Conservation (phyloP, 2,329 filamentous ascomycete genomes). For the Xylariaceae sp. region DNA sequence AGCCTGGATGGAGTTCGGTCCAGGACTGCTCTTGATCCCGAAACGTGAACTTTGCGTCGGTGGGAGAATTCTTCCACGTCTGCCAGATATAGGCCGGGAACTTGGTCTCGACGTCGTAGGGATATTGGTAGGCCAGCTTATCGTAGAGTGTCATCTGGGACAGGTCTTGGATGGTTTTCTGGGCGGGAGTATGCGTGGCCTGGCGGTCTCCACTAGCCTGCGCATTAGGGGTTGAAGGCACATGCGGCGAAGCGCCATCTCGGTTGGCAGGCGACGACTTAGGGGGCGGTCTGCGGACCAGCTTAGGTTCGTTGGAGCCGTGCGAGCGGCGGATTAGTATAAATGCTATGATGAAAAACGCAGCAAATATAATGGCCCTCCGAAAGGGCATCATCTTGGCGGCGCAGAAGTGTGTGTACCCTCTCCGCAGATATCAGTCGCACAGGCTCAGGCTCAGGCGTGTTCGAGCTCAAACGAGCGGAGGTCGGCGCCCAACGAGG, state of each 20-base stretch:
- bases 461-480: neutral
- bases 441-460: conserved; percentile 1
- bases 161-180: conserved; percentile 66
- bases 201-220: conserved; percentile 7
- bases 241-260: conserved; percentile 20
- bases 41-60: conserved; percentile 72
- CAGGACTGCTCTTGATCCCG: conserved; percentile 84
- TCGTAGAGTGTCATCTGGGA: conserved; percentile 66
- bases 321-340: conserved; percentile 34
- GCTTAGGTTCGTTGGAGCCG: conserved; percentile 26
- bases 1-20: conserved; percentile 80
- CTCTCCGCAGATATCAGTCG: neutral
- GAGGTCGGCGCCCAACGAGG: conserved; percentile 5
- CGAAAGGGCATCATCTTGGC: conserved; percentile 35
- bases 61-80: conserved; percentile 89
- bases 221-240: conserved; percentile 22
- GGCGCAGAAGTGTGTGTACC: neutral
- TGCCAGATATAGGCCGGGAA: conserved; percentile 99
- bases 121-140: conserved; percentile 89
- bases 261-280: conserved; percentile 22
- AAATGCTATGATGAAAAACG: conserved; percentile 35
- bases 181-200: conserved; percentile 41
- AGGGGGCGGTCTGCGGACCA: conserved; percentile 28
- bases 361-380: conserved; percentile 33
- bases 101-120: conserved; percentile 81